Evolutionary conservation across 192 early-diverging fungal genomes (phyloP).

Genomic region (Backusella psychrophila): DNA sequence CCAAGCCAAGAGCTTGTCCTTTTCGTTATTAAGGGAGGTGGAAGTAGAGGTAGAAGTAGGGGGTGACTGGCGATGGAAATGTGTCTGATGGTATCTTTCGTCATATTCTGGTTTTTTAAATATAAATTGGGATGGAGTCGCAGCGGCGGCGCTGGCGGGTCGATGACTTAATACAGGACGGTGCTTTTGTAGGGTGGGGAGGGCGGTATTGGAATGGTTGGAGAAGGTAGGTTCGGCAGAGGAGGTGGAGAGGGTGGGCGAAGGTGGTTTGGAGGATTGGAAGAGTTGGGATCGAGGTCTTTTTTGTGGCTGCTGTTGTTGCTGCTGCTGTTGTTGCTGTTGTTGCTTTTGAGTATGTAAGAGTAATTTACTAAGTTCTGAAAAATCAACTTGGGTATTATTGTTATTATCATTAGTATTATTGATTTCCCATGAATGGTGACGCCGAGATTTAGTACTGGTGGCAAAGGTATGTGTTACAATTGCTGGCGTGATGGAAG

Average conservation of each 20-base stretch:
- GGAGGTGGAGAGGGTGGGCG: constrained; percentile 18
- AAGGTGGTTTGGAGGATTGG: constrained; percentile 25
- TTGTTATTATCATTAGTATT: not conserved
- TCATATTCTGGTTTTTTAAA: constrained; percentile 31
- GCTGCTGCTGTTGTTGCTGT: not conserved
- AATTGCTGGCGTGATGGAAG: constrained; percentile 19
- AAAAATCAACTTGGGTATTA: constrained; percentile 9
- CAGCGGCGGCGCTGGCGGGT: constrained; percentile 9
- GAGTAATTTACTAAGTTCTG: constrained; percentile 15
- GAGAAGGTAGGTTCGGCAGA: not conserved
- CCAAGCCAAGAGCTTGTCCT: constrained; percentile 10
- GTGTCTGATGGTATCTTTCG: constrained; percentile 25
- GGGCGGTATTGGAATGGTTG: not conserved
- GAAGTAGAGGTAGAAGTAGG: not conserved
- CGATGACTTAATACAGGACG: constrained; percentile 17
- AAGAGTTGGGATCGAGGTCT: constrained; percentile 19
- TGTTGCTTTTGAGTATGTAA: not conserved
- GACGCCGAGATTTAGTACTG: not conserved
- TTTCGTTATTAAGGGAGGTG: not conserved
- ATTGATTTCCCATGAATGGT: not conserved
- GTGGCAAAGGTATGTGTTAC: constrained; percentile 20
- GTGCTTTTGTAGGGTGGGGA: not conserved
- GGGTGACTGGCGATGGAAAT: constrained; percentile 17
- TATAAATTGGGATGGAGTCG: constrained; percentile 24
- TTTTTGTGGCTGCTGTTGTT: not conserved